Evolutionary conservation across 2,329 filamentous ascomycete genomes (phyloP).

Genomic region (Esteya vermicola): DNA sequence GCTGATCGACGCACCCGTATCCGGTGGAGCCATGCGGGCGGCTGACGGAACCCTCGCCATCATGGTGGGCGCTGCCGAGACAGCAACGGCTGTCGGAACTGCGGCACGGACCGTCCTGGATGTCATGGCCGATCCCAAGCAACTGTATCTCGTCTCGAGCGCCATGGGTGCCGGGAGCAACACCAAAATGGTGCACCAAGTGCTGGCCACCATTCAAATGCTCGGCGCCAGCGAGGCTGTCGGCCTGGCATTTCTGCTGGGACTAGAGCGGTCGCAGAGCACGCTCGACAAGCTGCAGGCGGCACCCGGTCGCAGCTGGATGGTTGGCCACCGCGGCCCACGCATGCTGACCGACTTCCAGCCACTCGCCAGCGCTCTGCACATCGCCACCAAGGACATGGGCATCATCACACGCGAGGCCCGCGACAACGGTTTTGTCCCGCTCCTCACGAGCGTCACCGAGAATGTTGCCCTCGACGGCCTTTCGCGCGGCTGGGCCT

Average conservation of each 20-base stretch:
- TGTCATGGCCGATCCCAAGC: conserved; percentile 45
- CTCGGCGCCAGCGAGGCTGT: conserved; percentile 44
- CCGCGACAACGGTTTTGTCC: conserved; percentile 40
- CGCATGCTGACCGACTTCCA: conserved; percentile 38
- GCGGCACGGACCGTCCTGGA: conserved; percentile 37
- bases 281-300: conserved; percentile 25
- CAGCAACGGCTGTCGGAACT: conserved; percentile 41
- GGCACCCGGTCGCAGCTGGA: conserved; percentile 42
- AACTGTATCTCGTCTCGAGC: conserved; percentile 48
- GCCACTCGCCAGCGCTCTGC: conserved; percentile 42
- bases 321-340: conserved; percentile 44
- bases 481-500: conserved; percentile 38
- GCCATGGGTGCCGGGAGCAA: conserved; percentile 46
- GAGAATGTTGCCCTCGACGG: conserved; percentile 52
- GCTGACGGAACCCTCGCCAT: conserved; percentile 62
- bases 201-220: conserved; percentile 50
- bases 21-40: conserved; percentile 53
- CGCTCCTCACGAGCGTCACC: conserved; percentile 45
- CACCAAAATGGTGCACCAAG: conserved; percentile 51
- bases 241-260: conserved; percentile 42
- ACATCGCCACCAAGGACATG: conserved; percentile 46
- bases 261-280: conserved; percentile 30
- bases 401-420: conserved; percentile 56
- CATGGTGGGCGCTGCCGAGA: conserved; percentile 51
- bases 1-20: conserved; percentile 60